These are phyloP conservation scores for Chlamydomonas urium DNA, from an alignment of 139 green algal genomes.

Conservation along the genomic window DNA sequence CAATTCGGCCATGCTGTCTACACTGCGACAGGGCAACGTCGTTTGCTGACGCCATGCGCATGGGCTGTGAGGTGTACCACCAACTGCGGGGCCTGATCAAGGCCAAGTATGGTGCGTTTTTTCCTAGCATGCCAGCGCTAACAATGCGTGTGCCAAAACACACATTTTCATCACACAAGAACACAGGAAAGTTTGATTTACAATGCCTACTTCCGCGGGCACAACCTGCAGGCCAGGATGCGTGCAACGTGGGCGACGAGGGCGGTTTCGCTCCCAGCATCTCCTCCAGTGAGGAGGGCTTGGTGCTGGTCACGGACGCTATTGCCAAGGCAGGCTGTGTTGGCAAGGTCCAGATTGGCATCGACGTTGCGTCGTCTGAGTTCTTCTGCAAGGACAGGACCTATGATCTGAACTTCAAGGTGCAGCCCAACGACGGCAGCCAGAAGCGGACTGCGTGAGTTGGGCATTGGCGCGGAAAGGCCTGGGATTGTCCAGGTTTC, in stretches of 20 bases:
- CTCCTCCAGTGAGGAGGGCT: slow-evolving; percentile 87
- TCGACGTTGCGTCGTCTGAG: slow-evolving; percentile 97
- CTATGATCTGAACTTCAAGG: slow-evolving; percentile 99
- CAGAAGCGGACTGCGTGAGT: slow-evolving; percentile 68
- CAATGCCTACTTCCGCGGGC: no score
- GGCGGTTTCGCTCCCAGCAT: slow-evolving; percentile 98
- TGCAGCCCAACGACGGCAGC: slow-evolving; percentile 78
- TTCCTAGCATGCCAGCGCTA: no score
- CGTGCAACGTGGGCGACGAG: slow-evolving; percentile 98
- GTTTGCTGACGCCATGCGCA: slow-evolving; percentile 93
- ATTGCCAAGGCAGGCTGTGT: slow-evolving; percentile 92
- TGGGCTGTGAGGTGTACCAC: slow-evolving; percentile 96
- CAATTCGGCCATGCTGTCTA: no score
- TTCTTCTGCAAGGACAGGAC: slow-evolving; percentile 87
- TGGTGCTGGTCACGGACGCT: slow-evolving; percentile 89
- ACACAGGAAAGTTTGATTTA: no score
- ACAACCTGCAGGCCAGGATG: slow-evolving; percentile 80
- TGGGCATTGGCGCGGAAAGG: no score
- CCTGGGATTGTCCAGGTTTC: no score
- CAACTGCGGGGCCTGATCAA: slow-evolving; percentile 97
- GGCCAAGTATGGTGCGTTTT: slow-evolving; percentile 90
- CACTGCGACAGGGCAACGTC: slow-evolving; percentile 51
- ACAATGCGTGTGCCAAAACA: no score
- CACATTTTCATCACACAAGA: no score
- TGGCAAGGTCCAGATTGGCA: slow-evolving; percentile 94